A percentile compares a stretch with the other conserved stretches of the same genome.
Conservation (phyloP, 306 rosid species). For the Dalbergia cultrata region DNA sequence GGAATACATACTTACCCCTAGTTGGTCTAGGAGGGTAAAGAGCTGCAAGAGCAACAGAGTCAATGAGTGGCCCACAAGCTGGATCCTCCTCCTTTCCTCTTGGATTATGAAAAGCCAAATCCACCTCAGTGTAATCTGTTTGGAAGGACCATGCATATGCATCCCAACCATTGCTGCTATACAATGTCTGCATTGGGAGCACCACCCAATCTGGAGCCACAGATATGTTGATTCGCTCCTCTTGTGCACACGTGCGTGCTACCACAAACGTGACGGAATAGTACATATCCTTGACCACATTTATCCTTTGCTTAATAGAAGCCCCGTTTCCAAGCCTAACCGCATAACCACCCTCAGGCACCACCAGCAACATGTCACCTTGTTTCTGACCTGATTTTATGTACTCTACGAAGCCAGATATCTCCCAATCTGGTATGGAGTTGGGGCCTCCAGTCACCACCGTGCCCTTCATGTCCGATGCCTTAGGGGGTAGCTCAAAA, state of each 20-base stretch:
- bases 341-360: slow-evolving; percentile 82
- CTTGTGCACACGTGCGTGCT: slow-evolving; percentile 86
- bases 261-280: slow-evolving; percentile 79
- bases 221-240: slow-evolving; percentile 70
- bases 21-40: slow-evolving; percentile 67
- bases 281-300: slow-evolving; percentile 62
- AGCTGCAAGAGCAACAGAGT: slow-evolving; percentile 64
- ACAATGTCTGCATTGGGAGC: slow-evolving; percentile 78
- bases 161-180: slow-evolving; percentile 86
- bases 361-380: slow-evolving; percentile 85
- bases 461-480: slow-evolving; percentile 64
- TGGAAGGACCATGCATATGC: slow-evolving; percentile 86
- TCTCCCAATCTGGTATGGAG: slow-evolving; percentile 75
- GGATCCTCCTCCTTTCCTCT: slow-evolving; percentile 72
- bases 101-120: slow-evolving; percentile 71
- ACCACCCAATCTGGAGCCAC: slow-evolving; percentile 78
- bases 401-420: slow-evolving; percentile 80
- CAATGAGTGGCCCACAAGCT: slow-evolving; percentile 84
- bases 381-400: slow-evolving; percentile 80
- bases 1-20: slow-evolving; percentile 53
- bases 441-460: slow-evolving; percentile 62
- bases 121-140: slow-evolving; percentile 51
- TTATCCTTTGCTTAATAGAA: slow-evolving; percentile 69
- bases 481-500: slow-evolving; percentile 70
- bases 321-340: slow-evolving; percentile 89